A percentile compares a stretch with the other conserved stretches of the same genome.
Conservation (phyloP, 83 land plant genomes). For the Isoetes engelmannii region DNA sequence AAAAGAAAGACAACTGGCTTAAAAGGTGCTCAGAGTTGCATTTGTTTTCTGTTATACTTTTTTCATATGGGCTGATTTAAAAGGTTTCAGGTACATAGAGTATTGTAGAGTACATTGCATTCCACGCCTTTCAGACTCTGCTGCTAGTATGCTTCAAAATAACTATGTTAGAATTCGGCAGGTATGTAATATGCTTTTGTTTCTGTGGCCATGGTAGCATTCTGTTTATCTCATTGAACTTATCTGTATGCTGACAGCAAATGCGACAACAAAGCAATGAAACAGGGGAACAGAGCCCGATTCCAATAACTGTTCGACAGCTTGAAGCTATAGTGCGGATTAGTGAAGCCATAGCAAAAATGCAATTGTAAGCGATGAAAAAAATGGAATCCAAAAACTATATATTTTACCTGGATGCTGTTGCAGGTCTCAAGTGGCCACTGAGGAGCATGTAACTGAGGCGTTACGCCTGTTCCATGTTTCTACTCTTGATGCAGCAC, state of each 20-base stretch:
- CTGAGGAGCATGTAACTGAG: slow-evolving; percentile 84
- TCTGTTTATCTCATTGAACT: no score
- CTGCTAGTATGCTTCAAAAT: slow-evolving; percentile 59
- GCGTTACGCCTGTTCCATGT: slow-evolving; percentile 77
- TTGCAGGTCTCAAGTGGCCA: slow-evolving; percentile 64
- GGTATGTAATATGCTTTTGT: slow-evolving; percentile 28
- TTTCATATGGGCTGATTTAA: neutral
- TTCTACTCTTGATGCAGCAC: slow-evolving; percentile 93
- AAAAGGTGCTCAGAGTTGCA: slow-evolving; percentile 45
- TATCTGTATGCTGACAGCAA: slow-evolving; percentile 39
- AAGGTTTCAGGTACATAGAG: slow-evolving; percentile 60
- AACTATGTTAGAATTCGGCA: slow-evolving; percentile 88
- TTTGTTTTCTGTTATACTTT: neutral
- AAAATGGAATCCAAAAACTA: neutral
- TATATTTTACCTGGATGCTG: neutral
- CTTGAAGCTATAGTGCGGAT: slow-evolving; percentile 89
- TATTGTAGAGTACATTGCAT: slow-evolving; percentile 59
- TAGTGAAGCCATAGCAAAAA: slow-evolving; percentile 88
- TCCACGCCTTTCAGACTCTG: slow-evolving; percentile 78
- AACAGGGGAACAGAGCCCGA: slow-evolving; percentile 64
- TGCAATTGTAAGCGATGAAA: slow-evolving; percentile 76
- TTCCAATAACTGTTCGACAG: slow-evolving; percentile 95
- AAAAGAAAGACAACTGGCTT: slow-evolving; percentile 85
- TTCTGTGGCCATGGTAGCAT: neutral
- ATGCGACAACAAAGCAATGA: slow-evolving; percentile 92